Percentiles rank a stretch among this genome's conserved stretches.
phyloP scores from a whole-genome alignment of 345 rosid species.

The Raphanus raphanistrum region DNA sequence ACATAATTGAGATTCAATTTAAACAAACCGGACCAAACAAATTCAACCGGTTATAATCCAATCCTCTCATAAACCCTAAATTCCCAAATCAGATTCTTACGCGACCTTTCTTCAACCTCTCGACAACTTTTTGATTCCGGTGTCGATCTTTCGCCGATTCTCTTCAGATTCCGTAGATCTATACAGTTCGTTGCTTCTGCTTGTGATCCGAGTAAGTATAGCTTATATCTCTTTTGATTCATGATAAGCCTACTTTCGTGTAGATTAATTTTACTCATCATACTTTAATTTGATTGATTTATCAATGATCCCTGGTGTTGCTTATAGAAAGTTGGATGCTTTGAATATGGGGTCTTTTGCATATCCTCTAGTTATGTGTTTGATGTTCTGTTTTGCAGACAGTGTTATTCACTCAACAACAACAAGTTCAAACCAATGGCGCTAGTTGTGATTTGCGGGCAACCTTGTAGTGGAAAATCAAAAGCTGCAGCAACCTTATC shows the following conservation, averaged over 20 bases:
- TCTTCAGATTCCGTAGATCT: neutral
- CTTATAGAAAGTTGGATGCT: slow-evolving; percentile 10
- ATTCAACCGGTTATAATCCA: slow-evolving; percentile 15
- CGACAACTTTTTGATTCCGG: neutral
- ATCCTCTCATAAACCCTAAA: slow-evolving; percentile 28
- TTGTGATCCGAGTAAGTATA: slow-evolving; percentile 21
- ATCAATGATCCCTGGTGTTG: neutral
- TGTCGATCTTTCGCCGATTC: neutral
- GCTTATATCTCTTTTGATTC: neutral
- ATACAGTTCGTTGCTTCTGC: neutral
- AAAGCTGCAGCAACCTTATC: slow-evolving; percentile 60
- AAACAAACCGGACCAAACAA: slow-evolving; percentile 16
- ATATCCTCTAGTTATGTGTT: neutral
- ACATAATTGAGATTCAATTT: neutral
- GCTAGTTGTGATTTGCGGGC: slow-evolving; percentile 89
- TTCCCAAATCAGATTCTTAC: slow-evolving; percentile 26
- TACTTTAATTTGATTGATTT: neutral
- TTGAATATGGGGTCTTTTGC: slow-evolving; percentile 26
- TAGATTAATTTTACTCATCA: neutral
- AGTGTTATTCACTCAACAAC: slow-evolving; percentile 4
- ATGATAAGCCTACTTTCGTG: neutral
- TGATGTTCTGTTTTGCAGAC: slow-evolving; percentile 26
- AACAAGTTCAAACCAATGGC: slow-evolving; percentile 52
- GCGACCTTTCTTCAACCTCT: slow-evolving; percentile 24
- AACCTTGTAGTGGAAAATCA: slow-evolving; percentile 95